Evolutionary conservation across 345 rosid genomes (phyloP), one percentile per base, ranked within the genome.

Genomic region (Rhodomyrtus tomentosa): DNA sequence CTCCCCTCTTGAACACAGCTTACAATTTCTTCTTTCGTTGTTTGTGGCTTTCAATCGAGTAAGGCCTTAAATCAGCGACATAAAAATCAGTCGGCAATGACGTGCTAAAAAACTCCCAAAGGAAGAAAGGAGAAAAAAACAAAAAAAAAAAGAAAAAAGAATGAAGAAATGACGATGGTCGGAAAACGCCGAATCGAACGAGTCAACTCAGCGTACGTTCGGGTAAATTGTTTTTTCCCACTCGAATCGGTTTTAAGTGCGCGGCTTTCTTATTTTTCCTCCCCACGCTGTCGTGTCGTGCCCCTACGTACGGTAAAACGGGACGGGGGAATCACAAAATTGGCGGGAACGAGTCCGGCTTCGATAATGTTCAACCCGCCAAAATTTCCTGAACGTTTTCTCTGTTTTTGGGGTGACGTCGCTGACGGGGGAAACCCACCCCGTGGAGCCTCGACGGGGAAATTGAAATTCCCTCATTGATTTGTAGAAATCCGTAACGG

Each of bases 61-160:
- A 7, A 32, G 22, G 74, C 74, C 22, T 62, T 16, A 7, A 32
- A 3, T 32, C 42, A 32, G 7, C 36, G 32, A 36, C 16, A 16
- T 8, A 16, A 29, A 10, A 62, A 16, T 32, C 4, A 0, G 12
- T 3, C 21, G 42, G 6, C 32, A 62, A 32, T 36, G 32, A 32
- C 18, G 24, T 1, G 4, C 42, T 0, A 7, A 16, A n/a, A n/a
- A 13, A 68, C 24, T 32, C 76, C 45, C 74, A 13, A 14, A 18
- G 2, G 14, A 58, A 1, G 1, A 14, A 6, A n/a, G 72, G 6
- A 5, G 12, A 58, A 4, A 25, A 12, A 6, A 0, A 4, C 42
- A n/a, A n/a, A n/a, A n/a, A n/a, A n/a, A n/a, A 3, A 0, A 29
- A 29, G 1, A 5, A 52, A 20, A 18, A 7, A 6, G 5, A 15